Conservation (phyloP, 208 protist species). For the Acanthamoeba culbertsoni region DNA sequence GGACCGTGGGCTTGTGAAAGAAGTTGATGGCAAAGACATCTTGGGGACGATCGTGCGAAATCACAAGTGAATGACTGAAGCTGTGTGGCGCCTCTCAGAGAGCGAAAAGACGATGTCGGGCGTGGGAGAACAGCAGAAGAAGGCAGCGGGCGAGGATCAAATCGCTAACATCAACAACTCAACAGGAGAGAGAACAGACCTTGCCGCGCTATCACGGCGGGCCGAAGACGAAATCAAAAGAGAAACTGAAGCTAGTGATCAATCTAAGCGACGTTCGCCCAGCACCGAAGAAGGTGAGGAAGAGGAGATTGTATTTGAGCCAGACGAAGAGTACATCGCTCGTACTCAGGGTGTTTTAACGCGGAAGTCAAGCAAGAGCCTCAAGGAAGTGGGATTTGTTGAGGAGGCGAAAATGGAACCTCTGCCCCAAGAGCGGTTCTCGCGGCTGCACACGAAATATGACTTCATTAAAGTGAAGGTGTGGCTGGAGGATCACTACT, state of each 20-base stretch:
- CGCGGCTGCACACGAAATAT: slow-evolving; percentile 68
- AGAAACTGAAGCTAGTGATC: no score
- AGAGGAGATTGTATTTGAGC: slow-evolving; percentile 22
- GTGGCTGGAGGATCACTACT: slow-evolving; percentile 78
- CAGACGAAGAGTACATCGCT: not conserved
- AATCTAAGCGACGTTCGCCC: no score
- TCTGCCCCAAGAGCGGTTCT: no score
- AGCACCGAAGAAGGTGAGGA: not conserved
- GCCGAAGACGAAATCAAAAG: not conserved
- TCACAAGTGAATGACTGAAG: not conserved
- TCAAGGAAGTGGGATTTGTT: not conserved
- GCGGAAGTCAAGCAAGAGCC: not conserved
- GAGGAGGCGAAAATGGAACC: not conserved
- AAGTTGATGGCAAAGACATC: no score
- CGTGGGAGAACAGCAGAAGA: not conserved
- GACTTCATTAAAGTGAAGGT: slow-evolving; percentile 82
- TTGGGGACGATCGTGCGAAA: no score
- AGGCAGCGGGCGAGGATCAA: not conserved
- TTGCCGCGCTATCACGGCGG: not conserved
- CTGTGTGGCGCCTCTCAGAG: not conserved
- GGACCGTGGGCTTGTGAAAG: no score
- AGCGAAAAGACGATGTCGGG: not conserved
- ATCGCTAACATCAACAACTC: not conserved
- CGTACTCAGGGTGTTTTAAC: not conserved
- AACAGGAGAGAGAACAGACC: not conserved